Evolutionary conservation across 257 asterid genomes (phyloP).

Genomic region (Nicotiana attenuata): DNA sequence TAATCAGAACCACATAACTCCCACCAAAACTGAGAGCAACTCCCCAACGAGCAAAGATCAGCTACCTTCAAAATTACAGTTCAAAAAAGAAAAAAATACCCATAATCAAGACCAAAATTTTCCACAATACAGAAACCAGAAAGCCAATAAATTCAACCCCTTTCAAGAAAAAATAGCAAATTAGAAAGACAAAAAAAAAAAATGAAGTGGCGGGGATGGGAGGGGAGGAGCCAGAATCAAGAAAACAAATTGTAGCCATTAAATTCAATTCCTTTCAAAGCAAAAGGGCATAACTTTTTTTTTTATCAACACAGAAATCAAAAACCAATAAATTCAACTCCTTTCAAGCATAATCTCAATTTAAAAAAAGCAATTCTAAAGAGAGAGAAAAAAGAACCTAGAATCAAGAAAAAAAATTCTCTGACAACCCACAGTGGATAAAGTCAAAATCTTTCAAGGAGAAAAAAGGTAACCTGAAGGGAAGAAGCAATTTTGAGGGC

Average conservation of each 20-base stretch:
- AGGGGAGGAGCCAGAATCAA: too few species aligned
- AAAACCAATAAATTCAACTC: not conserved
- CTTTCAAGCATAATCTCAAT: not conserved
- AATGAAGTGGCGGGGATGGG: too few species aligned
- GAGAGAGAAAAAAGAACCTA: not conserved
- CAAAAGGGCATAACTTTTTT: too few species aligned
- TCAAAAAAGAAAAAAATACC: not conserved
- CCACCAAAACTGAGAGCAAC: conserved; percentile 87
- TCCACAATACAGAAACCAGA: conserved; percentile 3
- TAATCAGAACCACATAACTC: conserved; percentile 69
- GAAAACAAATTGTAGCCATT: too few species aligned
- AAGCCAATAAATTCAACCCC: not conserved
- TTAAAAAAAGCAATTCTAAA: too few species aligned
- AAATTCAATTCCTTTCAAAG: too few species aligned
- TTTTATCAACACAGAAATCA: not conserved
- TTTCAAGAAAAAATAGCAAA: not conserved
- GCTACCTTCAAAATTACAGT: conserved; percentile 32
- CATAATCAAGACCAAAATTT: not conserved
- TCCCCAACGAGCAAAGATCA: conserved; percentile 79
- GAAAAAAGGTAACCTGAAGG: conserved; percentile 44
- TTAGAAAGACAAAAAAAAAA: too few species aligned
- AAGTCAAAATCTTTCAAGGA: not conserved
- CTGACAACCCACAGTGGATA: conserved; percentile 21
- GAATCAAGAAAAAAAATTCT: not conserved
- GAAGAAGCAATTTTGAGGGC: conserved; percentile 67